Base-by-base conservation (phyloP, 2,329 filamentous ascomycete species). In the Zymoseptoria brevis region DNA sequence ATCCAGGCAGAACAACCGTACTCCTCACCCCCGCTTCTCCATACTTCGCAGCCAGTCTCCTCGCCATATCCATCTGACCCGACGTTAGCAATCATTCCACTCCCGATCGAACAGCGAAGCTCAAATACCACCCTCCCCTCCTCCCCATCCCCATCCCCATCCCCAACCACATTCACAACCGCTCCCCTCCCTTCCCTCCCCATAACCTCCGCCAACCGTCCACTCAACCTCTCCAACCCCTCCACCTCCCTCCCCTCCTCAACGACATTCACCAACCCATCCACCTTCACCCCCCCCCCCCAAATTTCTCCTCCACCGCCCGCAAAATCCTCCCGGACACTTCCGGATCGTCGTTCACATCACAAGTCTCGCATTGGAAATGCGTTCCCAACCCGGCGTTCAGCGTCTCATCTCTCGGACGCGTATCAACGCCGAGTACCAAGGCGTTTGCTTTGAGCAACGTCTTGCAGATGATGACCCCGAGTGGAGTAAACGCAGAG, bases 391-490 rank as follows among this genome's bases (percentile, higher is more conserved):
- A 57, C 8, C 60, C 63, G 26, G 65, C 62, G 48, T 63, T 64
- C 16, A 67, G 50, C 6, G 63, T 57, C 24, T 52, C 11, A 53
- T 67, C 63, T 55, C 58, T 57, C 8, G 60, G 29, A 21, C 50
- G 52, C 4, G 54, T 58, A 52, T 67, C 65, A 29, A 67, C 57
- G n/a, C 65, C 65, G 8, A 67, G 57, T 1, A 67, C 65, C 8
- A 67, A 50, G 4, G 65, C 65, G 30, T 67, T 67, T 1, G 65
- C 65, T 50, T 67, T 67, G 19, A 67, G 56, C 9, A 67, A 53
- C 8, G 62, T 64, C n/a, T 67, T 67, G 59, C 60, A 63, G 45
- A 67, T 57, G 9, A 62, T 56, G 4, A 64, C 57, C 5, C 65
- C 65, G 6, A 65, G 57, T 1, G 65, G 56, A 24, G 56, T 59